Evolutionary conservation across 768 basidiomycete species (phyloP), one percentile per base, ranked within the genome.

Genomic region (Suillus subaureus): DNA sequence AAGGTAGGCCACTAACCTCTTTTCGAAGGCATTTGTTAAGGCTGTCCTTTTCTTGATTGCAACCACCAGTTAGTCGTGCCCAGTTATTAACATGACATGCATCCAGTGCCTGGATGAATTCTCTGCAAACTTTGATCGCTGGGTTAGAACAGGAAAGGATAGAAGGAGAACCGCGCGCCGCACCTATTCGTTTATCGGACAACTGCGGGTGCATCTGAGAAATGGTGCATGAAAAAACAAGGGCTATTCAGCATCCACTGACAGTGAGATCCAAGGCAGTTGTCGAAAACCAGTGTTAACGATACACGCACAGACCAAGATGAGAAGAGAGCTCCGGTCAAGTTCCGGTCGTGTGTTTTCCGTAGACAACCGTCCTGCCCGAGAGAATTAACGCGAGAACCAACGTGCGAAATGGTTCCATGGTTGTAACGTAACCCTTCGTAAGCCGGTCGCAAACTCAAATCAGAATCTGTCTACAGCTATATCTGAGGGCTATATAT

Each of bases 31-130:
- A 93, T 62, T 80, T 78, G 71, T 90, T 91, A 70, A 93, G 79
- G 54, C 86, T 83, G 63, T 86, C 79, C 78, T 93, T 93, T 61
- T 83, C 81, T 64, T 72, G 78, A 71, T 93, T 93, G 74, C 92
- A 93, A 21, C 82, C 84, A 26, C 91, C 92, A 1, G 87, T 84
- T 67, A 89, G 82, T 67, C 86, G 85, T 31, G 83, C 82, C 89
- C 89, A 91, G 63, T 74, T 80, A 70, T 80, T 84, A 23, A 79
- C 73, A 71, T 93, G 92, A 72, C 92, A 93, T 56, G 83, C 78
- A 60, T 92, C 85, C 31, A 93, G 86, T 2, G 92, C 92, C 68
- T 92, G 79, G 63, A 93, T 91, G 72, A 93, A 89, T 21, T 92
- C 90, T 71, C 81, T 85, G 81, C 92, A 93, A 43, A 81, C 92